These are phyloP conservation scores for Tripterygium wilfordii DNA, from an alignment of 177 flowering plant species.

Conservation along the genomic window DNA sequence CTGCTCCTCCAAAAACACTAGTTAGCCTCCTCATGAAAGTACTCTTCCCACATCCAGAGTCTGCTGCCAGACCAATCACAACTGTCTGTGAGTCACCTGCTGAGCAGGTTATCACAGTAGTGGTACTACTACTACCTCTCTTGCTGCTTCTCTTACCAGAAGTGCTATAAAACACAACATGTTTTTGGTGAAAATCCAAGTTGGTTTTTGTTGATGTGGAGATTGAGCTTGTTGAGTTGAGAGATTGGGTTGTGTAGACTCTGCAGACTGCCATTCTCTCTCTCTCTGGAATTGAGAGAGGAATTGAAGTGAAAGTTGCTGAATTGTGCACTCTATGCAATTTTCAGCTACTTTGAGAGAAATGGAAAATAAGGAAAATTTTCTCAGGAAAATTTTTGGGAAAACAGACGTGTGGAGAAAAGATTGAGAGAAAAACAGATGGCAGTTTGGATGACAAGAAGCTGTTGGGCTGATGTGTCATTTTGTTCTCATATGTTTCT, in stretches of 20 bases:
- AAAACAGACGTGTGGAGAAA: slow-evolving; percentile 2
- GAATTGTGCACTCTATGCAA: no score
- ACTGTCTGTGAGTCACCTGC: slow-evolving; percentile 51
- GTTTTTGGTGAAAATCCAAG: slow-evolving; percentile 54
- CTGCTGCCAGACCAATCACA: slow-evolving; percentile 97
- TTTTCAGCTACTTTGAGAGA: no score
- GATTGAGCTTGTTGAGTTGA: slow-evolving; percentile 46
- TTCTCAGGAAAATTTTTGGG: slow-evolving; percentile 1
- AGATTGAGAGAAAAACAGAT: slow-evolving; percentile 12
- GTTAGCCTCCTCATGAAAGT: slow-evolving; percentile 97
- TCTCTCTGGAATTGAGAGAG: no score
- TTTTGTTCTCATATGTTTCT: slow-evolving; percentile 9
- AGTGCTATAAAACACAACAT: slow-evolving; percentile 45
- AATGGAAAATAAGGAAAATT: no score
- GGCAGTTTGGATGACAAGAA: slow-evolving; percentile 10
- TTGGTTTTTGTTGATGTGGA: slow-evolving; percentile 43
- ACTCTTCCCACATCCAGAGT: slow-evolving; percentile 97
- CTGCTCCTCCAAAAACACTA: slow-evolving; percentile 95
- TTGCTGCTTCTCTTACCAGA: slow-evolving; percentile 22
- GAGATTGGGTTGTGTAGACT: slow-evolving; percentile 58
- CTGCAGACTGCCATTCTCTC: slow-evolving; percentile 64
- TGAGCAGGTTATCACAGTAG: slow-evolving; percentile 49
- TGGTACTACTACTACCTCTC: slow-evolving; percentile 7
- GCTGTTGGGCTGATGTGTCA: slow-evolving; percentile 6
- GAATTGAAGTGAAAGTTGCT: neutral